Percentiles rank a stretch among this genome's conserved stretches.
phyloP scores from a whole-genome alignment of 148 eudicot species.

The Diospyros kaki region DNA sequence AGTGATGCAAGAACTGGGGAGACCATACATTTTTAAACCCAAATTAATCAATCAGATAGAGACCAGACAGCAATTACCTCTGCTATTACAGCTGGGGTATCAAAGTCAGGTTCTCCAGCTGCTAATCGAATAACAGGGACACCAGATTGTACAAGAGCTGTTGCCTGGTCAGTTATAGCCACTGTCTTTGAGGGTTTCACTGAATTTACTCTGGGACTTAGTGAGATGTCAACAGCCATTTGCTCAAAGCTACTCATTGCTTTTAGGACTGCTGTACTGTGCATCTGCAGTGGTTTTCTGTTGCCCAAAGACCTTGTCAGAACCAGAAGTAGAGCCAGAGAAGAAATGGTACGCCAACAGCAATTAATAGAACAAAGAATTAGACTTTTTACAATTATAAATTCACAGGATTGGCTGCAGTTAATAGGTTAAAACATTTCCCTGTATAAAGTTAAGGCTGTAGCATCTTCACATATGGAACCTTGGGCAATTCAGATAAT shows the following conservation, averaged over 20 bases:
- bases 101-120: constrained; percentile 98
- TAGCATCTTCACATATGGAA: no score
- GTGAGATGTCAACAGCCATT: constrained; percentile 56
- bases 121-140: constrained; percentile 87
- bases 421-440: neutral
- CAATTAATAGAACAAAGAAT: neutral
- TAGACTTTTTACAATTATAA: neutral
- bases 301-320: constrained; percentile 31
- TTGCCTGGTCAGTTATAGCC: constrained; percentile 90
- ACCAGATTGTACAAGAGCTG: constrained; percentile 93
- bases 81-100: constrained; percentile 71
- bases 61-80: constrained; percentile 42
- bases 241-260: constrained; percentile 29
- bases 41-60: neutral
- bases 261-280: constrained; percentile 34
- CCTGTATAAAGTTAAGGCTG: neutral
- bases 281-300: constrained; percentile 13
- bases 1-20: neutral
- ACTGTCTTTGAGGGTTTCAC: constrained; percentile 92
- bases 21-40: neutral
- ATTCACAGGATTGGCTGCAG: neutral
- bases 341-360: neutral
- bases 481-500: neutral
- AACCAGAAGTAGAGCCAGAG: constrained; percentile 5
- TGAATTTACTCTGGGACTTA: constrained; percentile 85